These are phyloP conservation scores for Hypsizygus marmoreus DNA, from an alignment of 768 basidiomycete species.

Conservation along the genomic window DNA sequence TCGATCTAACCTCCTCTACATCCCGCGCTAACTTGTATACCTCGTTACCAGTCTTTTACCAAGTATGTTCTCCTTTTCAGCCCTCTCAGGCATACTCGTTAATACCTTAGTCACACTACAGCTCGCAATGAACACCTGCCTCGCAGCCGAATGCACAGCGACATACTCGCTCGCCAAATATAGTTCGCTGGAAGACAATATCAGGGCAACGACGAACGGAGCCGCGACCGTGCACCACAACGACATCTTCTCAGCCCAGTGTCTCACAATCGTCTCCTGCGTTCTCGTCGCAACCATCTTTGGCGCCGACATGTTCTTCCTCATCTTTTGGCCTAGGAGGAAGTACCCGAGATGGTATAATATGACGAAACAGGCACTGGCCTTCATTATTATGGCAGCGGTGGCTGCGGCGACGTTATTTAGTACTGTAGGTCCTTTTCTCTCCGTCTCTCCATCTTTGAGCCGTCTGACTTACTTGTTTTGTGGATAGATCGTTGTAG, in stretches of 20 bases:
- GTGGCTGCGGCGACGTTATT: slow-evolving; percentile 28
- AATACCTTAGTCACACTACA: slow-evolving; percentile 3
- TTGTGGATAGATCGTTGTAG: slow-evolving; percentile 27
- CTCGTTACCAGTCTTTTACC: slow-evolving; percentile 9
- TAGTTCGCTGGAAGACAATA: slow-evolving; percentile 27
- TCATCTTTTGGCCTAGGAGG: slow-evolving; percentile 34
- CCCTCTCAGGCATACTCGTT: background rate
- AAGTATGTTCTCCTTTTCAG: background rate
- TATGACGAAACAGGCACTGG: slow-evolving; percentile 19
- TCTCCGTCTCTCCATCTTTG: background rate
- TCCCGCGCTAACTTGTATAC: slow-evolving; percentile 1
- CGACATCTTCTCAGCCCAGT: slow-evolving; percentile 29
- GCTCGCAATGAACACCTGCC: slow-evolving; percentile 31
- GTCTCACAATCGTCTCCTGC: slow-evolving; percentile 34
- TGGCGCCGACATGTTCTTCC: slow-evolving; percentile 38
- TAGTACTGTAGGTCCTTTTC: slow-evolving; percentile 29
- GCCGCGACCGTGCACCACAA: slow-evolving; percentile 30
- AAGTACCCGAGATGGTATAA: slow-evolving; percentile 35
- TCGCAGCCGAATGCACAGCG: slow-evolving; percentile 37
- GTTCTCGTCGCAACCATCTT: slow-evolving; percentile 37
- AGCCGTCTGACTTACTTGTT: background rate
- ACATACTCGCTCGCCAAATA: slow-evolving; percentile 40
- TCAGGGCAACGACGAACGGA: slow-evolving; percentile 20
- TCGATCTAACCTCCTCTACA: background rate
- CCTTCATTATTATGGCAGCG: slow-evolving; percentile 26